Conservation (phyloP, 2,329 filamentous ascomycete genomes). For the Alternaria arborescens region DNA sequence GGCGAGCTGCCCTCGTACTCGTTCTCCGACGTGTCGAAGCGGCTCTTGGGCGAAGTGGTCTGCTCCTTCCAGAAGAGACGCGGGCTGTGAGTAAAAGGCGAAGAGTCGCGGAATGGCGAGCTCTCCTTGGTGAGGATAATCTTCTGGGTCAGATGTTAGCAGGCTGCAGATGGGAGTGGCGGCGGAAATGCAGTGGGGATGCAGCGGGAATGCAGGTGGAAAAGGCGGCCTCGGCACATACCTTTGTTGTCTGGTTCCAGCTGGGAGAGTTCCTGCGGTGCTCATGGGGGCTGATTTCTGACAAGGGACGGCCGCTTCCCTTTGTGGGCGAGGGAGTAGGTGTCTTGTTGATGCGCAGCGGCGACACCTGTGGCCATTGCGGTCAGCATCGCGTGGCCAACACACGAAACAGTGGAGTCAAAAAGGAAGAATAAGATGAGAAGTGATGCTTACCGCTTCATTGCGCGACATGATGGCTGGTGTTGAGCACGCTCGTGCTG, state of each 20-base stretch:
- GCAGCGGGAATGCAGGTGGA: background rate
- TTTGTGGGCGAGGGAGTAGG: slow-evolving; percentile 70
- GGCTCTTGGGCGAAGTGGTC: slow-evolving; percentile 68
- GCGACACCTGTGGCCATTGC: slow-evolving; percentile 68
- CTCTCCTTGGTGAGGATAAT: slow-evolving; percentile 75
- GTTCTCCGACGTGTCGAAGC: slow-evolving; percentile 73
- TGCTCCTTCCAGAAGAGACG: slow-evolving; percentile 89
- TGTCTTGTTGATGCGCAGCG: slow-evolving; percentile 80
- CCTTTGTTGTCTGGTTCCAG: slow-evolving; percentile 80
- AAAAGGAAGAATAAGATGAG: background rate
- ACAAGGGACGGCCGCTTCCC: slow-evolving; percentile 71
- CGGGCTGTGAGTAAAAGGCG: slow-evolving; percentile 77
- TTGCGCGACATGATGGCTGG: slow-evolving; percentile 50
- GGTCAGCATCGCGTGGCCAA: slow-evolving; percentile 17
- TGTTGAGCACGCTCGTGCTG: slow-evolving; percentile 23
- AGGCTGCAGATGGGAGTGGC: slow-evolving; percentile 20
- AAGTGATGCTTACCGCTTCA: slow-evolving; percentile 49
- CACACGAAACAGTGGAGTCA: background rate
- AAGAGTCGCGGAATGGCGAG: slow-evolving; percentile 81
- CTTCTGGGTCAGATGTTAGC: slow-evolving; percentile 62
- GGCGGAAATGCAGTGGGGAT: background rate
- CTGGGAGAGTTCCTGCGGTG: slow-evolving; percentile 91
- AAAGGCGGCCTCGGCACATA: slow-evolving; percentile 49
- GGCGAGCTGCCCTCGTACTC: slow-evolving; percentile 64
- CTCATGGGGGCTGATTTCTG: slow-evolving; percentile 87